Base-by-base conservation (phyloP, 2,329 filamentous ascomycete genomes). In the Aspergillus costaricaensis region DNA sequence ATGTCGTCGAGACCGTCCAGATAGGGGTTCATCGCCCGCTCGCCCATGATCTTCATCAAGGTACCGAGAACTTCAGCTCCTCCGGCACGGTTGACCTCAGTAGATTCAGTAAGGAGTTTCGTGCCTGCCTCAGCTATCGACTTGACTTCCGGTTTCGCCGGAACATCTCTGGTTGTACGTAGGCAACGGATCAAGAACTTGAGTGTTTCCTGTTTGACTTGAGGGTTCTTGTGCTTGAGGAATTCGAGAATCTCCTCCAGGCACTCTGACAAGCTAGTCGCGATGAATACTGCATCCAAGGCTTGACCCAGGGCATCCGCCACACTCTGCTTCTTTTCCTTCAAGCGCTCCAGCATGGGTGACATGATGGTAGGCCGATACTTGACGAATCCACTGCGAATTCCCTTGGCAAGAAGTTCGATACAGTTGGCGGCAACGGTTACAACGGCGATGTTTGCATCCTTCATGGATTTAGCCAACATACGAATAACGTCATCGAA, bases 41-140 rank as follows among this genome's bases (percentile, higher is more conserved):
- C 96, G 44, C 95, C 94, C 80, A 98, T 91, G 58, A 99, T 98
- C 80, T 98, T 99, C 95, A 97, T 98, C 53, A 99, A 77, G 0
- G 93, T 96, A 65, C 96, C 95, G 3, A 99, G 81, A 36, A 95
- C 88, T 76, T 99, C 95, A 14, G 93, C 93, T 74, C 93, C 95
- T 30, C 92, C 92, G 52, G 94, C 89, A 77, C 95, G 87, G 61
- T 96, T 86, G 3, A 85, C 88, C 68, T 96, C 93, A 67, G 88
- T 93, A 0, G 91, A 94, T 74, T 99, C 95, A 0, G 93, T 89
- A 15, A 99, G 82, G 7, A 98, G 81, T 76, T 96, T 98, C 71
- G 94, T 97, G 27, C 88, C 88, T 1, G 88, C 86, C 69, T 98
- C 95, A n/a, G 92, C 91, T 57, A 98, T 92, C 7, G 86, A 85